Percentiles rank a stretch among this genome's conserved stretches.
These are phyloP conservation scores for Colletotrichum sp. DNA, from an alignment of 2,329 filamentous ascomycete species.

Conservation along the genomic window DNA sequence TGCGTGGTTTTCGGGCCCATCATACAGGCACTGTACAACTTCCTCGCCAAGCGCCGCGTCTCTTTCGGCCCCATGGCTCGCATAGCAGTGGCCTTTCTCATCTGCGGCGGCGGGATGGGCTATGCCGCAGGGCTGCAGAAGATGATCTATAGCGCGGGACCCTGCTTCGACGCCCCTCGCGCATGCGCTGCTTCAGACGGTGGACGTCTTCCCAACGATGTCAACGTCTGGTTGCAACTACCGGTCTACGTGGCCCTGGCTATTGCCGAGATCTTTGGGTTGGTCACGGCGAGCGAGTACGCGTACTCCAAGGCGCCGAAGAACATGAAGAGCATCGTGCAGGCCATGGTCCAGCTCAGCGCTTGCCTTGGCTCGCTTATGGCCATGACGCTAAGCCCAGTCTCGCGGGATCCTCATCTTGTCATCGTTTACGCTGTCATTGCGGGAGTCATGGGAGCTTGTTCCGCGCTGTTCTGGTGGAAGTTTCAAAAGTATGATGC, in stretches of 20 bases:
- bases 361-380: slow-evolving; percentile 9
- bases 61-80: slow-evolving; percentile 59
- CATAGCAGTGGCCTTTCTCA: slow-evolving; percentile 54
- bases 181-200: slow-evolving; percentile 26
- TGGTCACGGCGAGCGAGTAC: slow-evolving; percentile 46
- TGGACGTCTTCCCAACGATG: slow-evolving; percentile 28
- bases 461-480: neutral
- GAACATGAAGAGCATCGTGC: slow-evolving; percentile 39
- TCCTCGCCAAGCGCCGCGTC: slow-evolving; percentile 48
- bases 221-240: slow-evolving; percentile 44
- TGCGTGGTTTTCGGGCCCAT: slow-evolving; percentile 61
- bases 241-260: slow-evolving; percentile 44
- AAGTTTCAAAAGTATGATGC: neutral
- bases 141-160: slow-evolving; percentile 35
- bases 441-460: neutral
- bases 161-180: slow-evolving; percentile 23
- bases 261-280: slow-evolving; percentile 45
- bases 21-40: slow-evolving; percentile 58
- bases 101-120: slow-evolving; percentile 53
- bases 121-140: slow-evolving; percentile 53
- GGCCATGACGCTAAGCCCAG: neutral
- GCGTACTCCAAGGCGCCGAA: slow-evolving; percentile 46
- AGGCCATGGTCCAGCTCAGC: slow-evolving; percentile 29
- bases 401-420: neutral
- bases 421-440: neutral